phyloP scores from a whole-genome alignment of 116 monocot genomes.

The Trichopus zeylanicus region DNA sequence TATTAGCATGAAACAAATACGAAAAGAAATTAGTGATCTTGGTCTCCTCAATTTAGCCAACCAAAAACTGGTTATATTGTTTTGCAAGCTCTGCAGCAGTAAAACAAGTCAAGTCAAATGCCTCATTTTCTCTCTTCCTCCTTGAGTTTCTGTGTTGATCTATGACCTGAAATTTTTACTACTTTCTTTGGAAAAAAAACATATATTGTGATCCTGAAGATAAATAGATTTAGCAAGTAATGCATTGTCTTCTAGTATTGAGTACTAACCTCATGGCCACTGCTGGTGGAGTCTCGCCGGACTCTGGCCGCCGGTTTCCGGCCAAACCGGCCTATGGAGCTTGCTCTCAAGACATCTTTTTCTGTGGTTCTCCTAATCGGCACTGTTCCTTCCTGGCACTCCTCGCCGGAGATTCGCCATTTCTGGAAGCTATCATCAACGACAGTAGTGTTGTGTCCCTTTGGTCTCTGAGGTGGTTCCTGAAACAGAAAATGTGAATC shows the following conservation, averaged over 20 bases:
- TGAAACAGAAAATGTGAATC: constrained; percentile 9
- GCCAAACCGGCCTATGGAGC: constrained; percentile 50
- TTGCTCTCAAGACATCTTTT: constrained; percentile 56
- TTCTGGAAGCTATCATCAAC: constrained; percentile 20
- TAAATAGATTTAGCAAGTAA: too few relatives aligned
- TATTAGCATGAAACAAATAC: too few relatives aligned
- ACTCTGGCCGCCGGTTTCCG: constrained; percentile 27
- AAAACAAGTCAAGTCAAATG: neutral
- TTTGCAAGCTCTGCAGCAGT: neutral
- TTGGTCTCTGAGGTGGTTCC: constrained; percentile 81
- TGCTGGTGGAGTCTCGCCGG: constrained; percentile 7
- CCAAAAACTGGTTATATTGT: neutral
- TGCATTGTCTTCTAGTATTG: too few relatives aligned
- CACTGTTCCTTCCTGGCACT: constrained; percentile 62
- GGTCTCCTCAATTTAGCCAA: too few relatives aligned
- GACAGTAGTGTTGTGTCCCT: constrained; percentile 4
- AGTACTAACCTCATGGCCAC: constrained; percentile 11
- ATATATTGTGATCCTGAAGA: too few relatives aligned
- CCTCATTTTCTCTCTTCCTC: neutral
- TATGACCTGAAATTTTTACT: too few relatives aligned
- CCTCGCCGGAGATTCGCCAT: constrained; percentile 52
- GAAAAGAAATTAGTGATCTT: too few relatives aligned
- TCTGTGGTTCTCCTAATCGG: constrained; percentile 59
- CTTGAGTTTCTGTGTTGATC: too few relatives aligned
- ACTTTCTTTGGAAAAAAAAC: too few relatives aligned